Evolutionary conservation across 2,329 filamentous ascomycete species (phyloP), one percentile per base, ranked within the genome.

Genomic region (Plectosphaerella plurivora): DNA sequence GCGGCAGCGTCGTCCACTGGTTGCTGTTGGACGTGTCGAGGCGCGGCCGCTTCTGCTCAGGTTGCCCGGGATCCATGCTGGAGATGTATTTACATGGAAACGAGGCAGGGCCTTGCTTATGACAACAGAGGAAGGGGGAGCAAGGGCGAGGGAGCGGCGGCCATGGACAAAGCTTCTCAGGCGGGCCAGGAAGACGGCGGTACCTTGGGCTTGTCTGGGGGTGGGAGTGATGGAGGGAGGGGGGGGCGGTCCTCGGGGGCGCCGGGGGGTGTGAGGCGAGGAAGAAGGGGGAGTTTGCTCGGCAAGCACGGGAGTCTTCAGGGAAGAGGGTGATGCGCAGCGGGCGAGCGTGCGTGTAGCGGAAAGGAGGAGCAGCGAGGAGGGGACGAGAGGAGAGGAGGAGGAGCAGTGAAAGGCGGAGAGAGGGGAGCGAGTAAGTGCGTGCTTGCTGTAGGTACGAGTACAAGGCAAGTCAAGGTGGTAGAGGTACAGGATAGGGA

Each of bases 31-130:
- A 56, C 68, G 73, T 65, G 76, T 69, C 60, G 68, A 69, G 72
- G 71, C 81, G 80, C 67, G 76, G 77, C 65, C 81, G 79, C 74
- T 84, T 84, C 64, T 68, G 71, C 63, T 83, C 79, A 64, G 79
- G 79, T 70, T 68, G 76, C 69, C 73, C 77, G 73, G 72, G 72
- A 72, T 84, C 81, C 82, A 84, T 84, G 75, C 70, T 79, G 68
- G 67, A 63, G 73, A 75, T 73, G 74, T 64, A 68, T 66, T 65
- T 68, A 68, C 68, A 70, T 69, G 59, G 61, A 68, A 63, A 65
- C 58, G 55, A 53, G 60, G 39, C 47, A 50, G 47, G 41, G 51
- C 35, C 22, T 45, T 50, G 49, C 53, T 45, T 48, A 55, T 50
- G 48, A 59, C 57, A 53, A 57, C 50, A 53, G 53, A 53, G 53